phyloP scores from a whole-genome alignment of 2,329 filamentous ascomycete genomes.

The Ceratocystis cubensis region DNA sequence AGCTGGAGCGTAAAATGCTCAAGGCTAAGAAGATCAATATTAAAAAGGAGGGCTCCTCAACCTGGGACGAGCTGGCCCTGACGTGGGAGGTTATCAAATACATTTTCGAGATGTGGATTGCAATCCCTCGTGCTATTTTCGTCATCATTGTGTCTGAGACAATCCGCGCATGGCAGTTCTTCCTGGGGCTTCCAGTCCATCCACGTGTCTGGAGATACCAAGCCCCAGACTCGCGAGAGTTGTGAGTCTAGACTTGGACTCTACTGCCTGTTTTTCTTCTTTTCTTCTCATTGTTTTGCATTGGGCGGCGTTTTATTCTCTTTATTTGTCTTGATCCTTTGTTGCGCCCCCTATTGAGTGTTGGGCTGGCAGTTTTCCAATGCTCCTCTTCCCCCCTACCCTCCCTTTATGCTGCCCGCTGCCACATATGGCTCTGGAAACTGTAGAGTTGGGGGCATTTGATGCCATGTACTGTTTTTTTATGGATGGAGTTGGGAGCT shows the following conservation, averaged over 20 bases:
- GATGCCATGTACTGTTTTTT: background rate
- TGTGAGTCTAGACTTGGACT: slow-evolving; percentile 28
- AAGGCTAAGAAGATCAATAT: slow-evolving; percentile 30
- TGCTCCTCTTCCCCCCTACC: background rate
- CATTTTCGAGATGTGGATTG: slow-evolving; percentile 45
- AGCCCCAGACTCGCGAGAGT: slow-evolving; percentile 37
- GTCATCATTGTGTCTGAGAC: slow-evolving; percentile 35
- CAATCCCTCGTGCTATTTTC: slow-evolving; percentile 39
- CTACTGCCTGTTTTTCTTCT: background rate
- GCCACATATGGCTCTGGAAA: background rate
- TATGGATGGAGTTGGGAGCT: background rate
- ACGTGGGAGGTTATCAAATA: slow-evolving; percentile 24
- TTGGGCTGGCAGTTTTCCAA: background rate
- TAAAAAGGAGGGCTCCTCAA: slow-evolving; percentile 29
- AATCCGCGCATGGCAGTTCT: slow-evolving; percentile 37
- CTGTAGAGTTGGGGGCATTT: background rate
- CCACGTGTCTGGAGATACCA: slow-evolving; percentile 38
- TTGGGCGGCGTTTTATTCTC: slow-evolving; percentile 12
- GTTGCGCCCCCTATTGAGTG: background rate
- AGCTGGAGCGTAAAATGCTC: slow-evolving; percentile 25
- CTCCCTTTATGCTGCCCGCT: no score
- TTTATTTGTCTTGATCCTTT: slow-evolving; percentile 1
- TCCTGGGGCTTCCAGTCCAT: slow-evolving; percentile 40
- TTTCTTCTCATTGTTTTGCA: background rate
- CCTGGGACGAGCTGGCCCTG: slow-evolving; percentile 26